Percentiles rank a stretch among this genome's conserved stretches.
Conservation (phyloP, 805 yeast species). For the Nakazawaea anatomiae region DNA sequence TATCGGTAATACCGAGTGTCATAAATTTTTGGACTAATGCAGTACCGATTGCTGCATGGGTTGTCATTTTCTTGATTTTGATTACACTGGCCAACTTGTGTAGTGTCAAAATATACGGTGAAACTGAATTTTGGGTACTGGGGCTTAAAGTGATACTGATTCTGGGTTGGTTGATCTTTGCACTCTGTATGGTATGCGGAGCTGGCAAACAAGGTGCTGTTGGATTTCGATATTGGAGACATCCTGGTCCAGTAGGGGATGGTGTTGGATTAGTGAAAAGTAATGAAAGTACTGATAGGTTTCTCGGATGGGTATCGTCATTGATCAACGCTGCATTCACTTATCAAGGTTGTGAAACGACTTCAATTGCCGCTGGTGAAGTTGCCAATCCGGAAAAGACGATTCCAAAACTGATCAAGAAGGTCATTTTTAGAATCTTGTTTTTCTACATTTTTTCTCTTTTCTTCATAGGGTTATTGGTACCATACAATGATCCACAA, state of each 20-base stretch:
- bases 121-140: constrained; percentile 72
- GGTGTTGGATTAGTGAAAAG: constrained; percentile 40
- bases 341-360: constrained; percentile 73
- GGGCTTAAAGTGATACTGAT: constrained; percentile 62
- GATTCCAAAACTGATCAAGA: constrained; percentile 67
- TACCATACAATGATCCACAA: constrained; percentile 61
- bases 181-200: constrained; percentile 69
- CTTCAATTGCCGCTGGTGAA: constrained; percentile 74
- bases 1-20: constrained; percentile 64
- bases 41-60: constrained; percentile 72
- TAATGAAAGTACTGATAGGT: constrained; percentile 48
- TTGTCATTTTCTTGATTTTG: constrained; percentile 55
- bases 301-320: constrained; percentile 66
- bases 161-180: constrained; percentile 63
- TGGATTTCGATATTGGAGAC: constrained; percentile 77
- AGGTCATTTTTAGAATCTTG: constrained; percentile 59
- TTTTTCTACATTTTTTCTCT: constrained; percentile 60
- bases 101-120: constrained; percentile 70
- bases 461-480: constrained; percentile 64
- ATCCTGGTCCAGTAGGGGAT: constrained; percentile 74
- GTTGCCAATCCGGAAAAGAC: constrained; percentile 61
- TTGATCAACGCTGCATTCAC: constrained; percentile 72
- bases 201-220: constrained; percentile 65
- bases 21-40: constrained; percentile 61
- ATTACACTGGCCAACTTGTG: constrained; percentile 49